Percentiles rank a stretch among this genome's conserved stretches.
Conservation (phyloP, 2,329 filamentous ascomycete species). For the Claviceps sorghi region DNA sequence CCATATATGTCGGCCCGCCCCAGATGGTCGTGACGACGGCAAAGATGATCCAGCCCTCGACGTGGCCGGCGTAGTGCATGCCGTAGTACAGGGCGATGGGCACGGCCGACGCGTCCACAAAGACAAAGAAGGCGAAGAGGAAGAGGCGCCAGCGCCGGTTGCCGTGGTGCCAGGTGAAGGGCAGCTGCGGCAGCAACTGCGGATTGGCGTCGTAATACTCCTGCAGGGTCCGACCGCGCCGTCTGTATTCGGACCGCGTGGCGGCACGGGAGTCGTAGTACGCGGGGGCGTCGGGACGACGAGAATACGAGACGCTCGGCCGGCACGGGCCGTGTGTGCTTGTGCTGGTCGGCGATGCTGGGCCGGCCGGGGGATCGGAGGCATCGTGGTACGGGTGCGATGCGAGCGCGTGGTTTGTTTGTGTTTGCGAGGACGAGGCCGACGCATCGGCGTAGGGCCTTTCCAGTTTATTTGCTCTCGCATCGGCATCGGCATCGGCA, state of each 20-base stretch:
- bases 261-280: conserved; percentile 27
- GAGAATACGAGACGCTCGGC: conserved; percentile 21
- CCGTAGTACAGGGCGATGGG: conserved; percentile 39
- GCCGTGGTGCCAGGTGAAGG: conserved; percentile 27
- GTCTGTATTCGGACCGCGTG: conserved; percentile 19
- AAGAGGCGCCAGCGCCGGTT: conserved; percentile 28
- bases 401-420: not conserved
- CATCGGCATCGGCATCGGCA: too few species aligned
- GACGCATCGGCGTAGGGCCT: not conserved
- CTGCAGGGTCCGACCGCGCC: conserved; percentile 21
- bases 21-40: conserved; percentile 40
- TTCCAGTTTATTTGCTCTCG: not conserved
- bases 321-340: conserved; percentile 6
- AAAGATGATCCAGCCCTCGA: conserved; percentile 30
- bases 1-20: conserved; percentile 39
- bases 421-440: not conserved
- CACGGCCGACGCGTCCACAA: conserved; percentile 28
- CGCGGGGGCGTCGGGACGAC: conserved; percentile 18
- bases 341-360: not conserved
- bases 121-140: conserved; percentile 32
- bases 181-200: conserved; percentile 23
- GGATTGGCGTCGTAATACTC: conserved; percentile 27
- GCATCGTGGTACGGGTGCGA: not conserved
- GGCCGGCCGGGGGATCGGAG: not conserved
- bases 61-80: conserved; percentile 26